Evolutionary conservation across 805 yeast species (phyloP), one percentile per base, ranked within the genome.

Genomic region (Sugiyamaella mastotermitis): DNA sequence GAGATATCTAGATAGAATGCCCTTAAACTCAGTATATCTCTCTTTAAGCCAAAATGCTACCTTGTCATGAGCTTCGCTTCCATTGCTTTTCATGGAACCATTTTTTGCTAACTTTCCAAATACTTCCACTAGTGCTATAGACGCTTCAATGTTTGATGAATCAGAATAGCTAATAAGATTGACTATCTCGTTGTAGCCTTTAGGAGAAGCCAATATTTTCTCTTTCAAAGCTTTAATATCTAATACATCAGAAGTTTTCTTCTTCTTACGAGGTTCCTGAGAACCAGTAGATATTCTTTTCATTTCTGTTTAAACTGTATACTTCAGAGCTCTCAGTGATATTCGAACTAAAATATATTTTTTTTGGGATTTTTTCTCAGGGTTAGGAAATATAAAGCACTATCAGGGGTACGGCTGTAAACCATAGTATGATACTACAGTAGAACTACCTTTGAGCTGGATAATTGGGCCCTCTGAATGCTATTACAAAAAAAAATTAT

Each of bases 11-110:
- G 71, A 53, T 17, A 82, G 43, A 22, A 60, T 53, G 3, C 49
- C 49, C 50, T 79, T 76, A 61, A 65, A 83, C 16, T 62, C 58
- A 26, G 69, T 69, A 60, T 83, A 83, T 39, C 72, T 69, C 34
- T 72, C 69, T 39, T 66, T 65, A 26, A 84, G 57, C 90, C 94
- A 83, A 47, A 69, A 66, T 23, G 70, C 70, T n/a, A 79, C 70
- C 6, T 68, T 49, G 13, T 62, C 58, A 43, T 69, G 68, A 39
- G 73, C 70, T 24, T 70, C 77, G 30, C 68, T 68, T 4, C 46
- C 35, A 3, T 50, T 27, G n/a, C 39, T 45, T 3, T 52, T 52
- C 28, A 80, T 53, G 14, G 58, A 53, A 0, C 69, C 71, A 3
- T 65, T 57, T 31, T 65, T 58, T 26, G 74, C 60, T 20, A 80